Base-by-base conservation (phyloP, 345 rosid genomes). In the Citrus inodora region DNA sequence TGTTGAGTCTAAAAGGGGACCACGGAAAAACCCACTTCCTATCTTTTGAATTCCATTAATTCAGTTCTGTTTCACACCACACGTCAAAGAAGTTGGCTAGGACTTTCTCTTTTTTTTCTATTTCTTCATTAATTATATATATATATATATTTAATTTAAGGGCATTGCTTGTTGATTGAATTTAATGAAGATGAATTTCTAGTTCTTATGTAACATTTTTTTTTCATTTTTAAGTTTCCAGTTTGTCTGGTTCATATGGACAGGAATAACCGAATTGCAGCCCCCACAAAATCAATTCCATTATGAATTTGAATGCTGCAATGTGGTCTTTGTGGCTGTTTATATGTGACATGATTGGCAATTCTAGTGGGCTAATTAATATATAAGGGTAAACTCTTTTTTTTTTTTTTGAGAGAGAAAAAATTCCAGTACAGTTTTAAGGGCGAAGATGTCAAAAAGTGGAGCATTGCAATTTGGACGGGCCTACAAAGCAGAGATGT, bases 261-360 rank as follows among this genome's bases (percentile, higher is more conserved):
- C 22, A 28, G 48, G 70, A 66, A 37, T 5, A 66, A 35, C 9
- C n/a, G n/a, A 37, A 1, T 1, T 46, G 51, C 51, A 46, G 38
- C 70, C 70, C 70, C 58, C 73, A 69, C 73, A 46, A 69, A 25
- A 69, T 69, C 73, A 42, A 69, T 69, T 25, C 73, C 46, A 46
- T 25, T 69, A 69, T 69, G 28, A 37, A 46, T 46, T 46, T 46
- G 51, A 46, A 46, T 11, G 51, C 51, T 46, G 51, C 51, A 3
- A 46, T 46, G 51, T 46, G 17, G 51, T 13, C 16, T 46, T 3
- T 46, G 51, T 46, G 17, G 51, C 51, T 46, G 51, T 46, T 46
- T 13, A 46, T 13, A 46, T 11, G 13, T 46, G 51, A 46, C 1
- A 46, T 46, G 51, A 46, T 46, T 46, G 51, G 51, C 16, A 46